A percentile compares a stretch with the other conserved stretches of the same genome.
Evolutionary conservation across 305 asterid genomes (phyloP).

Genomic region (Fraxinus sp.): DNA sequence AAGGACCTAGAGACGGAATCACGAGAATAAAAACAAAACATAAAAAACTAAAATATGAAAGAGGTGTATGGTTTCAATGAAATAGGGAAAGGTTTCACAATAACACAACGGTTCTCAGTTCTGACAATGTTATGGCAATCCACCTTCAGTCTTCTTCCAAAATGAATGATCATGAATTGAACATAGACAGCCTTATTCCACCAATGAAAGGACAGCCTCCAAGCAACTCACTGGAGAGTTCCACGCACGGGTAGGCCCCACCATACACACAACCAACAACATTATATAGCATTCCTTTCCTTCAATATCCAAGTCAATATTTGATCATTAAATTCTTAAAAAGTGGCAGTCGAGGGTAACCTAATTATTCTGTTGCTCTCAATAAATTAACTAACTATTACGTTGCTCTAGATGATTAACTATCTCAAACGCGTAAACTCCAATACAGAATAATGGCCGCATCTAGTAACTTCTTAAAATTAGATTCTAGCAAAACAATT

Average conservation of each 20-base stretch:
- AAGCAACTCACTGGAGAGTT: background rate
- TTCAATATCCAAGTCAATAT: background rate
- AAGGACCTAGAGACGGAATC: background rate
- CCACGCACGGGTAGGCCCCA: background rate
- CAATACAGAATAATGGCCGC: background rate
- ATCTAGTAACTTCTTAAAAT: background rate
- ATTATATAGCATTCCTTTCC: background rate
- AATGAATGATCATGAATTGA: background rate
- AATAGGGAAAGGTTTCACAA: background rate
- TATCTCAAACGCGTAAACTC: background rate
- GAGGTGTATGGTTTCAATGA: background rate
- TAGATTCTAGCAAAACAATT: background rate
- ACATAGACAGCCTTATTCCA: background rate
- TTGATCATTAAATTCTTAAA: background rate
- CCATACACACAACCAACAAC: background rate
- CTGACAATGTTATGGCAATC: background rate
- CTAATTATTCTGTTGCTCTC: slow-evolving; percentile 8
- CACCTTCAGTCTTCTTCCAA: background rate
- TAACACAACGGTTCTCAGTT: background rate
- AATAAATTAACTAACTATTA: background rate
- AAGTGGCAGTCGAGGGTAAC: background rate
- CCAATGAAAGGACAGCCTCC: background rate
- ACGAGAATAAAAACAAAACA: background rate
- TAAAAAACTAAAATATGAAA: background rate
- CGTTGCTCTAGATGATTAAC: slow-evolving; percentile 11